Percentiles rank a stretch among this genome's conserved stretches.
Conservation (phyloP, 2,329 filamentous ascomycete genomes). For the Fusarium albidum region DNA sequence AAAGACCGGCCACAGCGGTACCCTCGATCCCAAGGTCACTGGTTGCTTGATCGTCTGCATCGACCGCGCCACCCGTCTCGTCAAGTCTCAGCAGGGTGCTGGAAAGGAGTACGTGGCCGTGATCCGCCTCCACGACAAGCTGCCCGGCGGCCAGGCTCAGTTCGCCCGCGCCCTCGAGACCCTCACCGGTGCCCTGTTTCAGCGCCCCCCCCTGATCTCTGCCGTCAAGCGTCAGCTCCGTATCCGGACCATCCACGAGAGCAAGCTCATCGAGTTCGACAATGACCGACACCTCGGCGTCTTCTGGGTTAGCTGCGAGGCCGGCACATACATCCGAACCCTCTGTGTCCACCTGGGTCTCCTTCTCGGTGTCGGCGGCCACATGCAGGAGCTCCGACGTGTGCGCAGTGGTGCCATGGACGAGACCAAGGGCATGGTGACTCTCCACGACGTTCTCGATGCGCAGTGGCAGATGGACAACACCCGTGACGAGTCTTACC, state of each 20-base stretch:
- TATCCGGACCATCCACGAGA: slow-evolving; percentile 98
- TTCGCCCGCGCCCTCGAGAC: slow-evolving; percentile 95
- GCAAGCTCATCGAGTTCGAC: slow-evolving; percentile 96
- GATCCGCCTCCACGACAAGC: slow-evolving; percentile 92
- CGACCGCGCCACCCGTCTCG: slow-evolving; percentile 94
- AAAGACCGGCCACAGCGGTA: slow-evolving; percentile 98
- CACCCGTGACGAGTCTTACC: slow-evolving; percentile 90
- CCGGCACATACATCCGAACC: slow-evolving; percentile 96
- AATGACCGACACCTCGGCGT: slow-evolving; percentile 97
- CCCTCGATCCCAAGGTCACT: slow-evolving; percentile 97
- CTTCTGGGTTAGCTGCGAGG: slow-evolving; percentile 99
- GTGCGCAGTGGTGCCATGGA: slow-evolving; percentile 95
- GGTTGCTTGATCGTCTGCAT: slow-evolving; percentile 95
- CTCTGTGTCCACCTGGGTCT: slow-evolving; percentile 92
- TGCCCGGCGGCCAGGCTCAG: slow-evolving; percentile 91
- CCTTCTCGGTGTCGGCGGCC: slow-evolving; percentile 81
- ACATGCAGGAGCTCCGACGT: slow-evolving; percentile 98
- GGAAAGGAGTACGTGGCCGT: slow-evolving; percentile 99
- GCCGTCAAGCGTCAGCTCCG: slow-evolving; percentile 98
- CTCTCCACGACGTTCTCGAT: slow-evolving; percentile 85
- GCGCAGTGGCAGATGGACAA: slow-evolving; percentile 98
- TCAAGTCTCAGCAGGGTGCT: slow-evolving; percentile 98
- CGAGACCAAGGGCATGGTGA: slow-evolving; percentile 88
- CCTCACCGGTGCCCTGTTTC: slow-evolving; percentile 93
- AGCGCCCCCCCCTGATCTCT: slow-evolving; percentile 91